Conservation (phyloP, 169 alveolate genomes). For the Eimeria brunetti region DNA sequence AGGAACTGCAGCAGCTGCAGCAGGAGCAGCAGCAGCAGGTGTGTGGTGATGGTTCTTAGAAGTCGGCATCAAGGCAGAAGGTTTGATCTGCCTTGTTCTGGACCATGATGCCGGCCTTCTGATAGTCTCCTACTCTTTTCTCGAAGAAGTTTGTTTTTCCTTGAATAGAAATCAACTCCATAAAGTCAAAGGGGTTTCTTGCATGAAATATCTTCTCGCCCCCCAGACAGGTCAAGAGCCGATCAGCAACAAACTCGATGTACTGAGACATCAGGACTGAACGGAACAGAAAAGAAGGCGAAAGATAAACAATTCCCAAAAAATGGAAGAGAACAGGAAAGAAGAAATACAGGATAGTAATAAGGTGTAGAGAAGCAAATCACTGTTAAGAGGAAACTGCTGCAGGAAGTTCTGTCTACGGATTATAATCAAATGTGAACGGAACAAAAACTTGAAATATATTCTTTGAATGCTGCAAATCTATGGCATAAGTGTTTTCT, state of each 20-base stretch:
- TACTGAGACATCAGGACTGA: slow-evolving; percentile 95
- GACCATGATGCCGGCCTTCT: slow-evolving; percentile 97
- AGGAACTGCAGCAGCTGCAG: neutral
- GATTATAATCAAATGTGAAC: no score
- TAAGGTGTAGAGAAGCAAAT: no score
- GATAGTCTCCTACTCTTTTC: slow-evolving; percentile 99
- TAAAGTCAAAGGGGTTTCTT: slow-evolving; percentile 99
- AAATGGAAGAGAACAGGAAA: no score
- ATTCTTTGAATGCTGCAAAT: no score
- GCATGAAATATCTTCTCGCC: slow-evolving; percentile 94
- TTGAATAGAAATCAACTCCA: slow-evolving; percentile 98
- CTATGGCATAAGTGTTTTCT: no score
- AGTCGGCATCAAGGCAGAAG: slow-evolving; percentile 85
- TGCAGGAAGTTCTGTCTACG: no score
- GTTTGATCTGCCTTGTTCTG: slow-evolving; percentile 41
- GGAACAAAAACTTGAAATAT: no score
- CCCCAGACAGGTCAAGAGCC: slow-evolving; percentile 96
- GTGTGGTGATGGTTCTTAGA: slow-evolving; percentile 29
- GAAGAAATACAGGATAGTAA: no score
- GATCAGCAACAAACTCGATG: slow-evolving; percentile 98
- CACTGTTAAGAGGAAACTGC: no score
- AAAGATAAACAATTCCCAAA: no score
- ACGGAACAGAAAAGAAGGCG: no score
- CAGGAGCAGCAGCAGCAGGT: neutral
- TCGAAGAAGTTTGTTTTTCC: slow-evolving; percentile 99